Evolutionary conservation across 108 stramenopile genomes (phyloP).

Genomic region (Poteriospumella lacustris): DNA sequence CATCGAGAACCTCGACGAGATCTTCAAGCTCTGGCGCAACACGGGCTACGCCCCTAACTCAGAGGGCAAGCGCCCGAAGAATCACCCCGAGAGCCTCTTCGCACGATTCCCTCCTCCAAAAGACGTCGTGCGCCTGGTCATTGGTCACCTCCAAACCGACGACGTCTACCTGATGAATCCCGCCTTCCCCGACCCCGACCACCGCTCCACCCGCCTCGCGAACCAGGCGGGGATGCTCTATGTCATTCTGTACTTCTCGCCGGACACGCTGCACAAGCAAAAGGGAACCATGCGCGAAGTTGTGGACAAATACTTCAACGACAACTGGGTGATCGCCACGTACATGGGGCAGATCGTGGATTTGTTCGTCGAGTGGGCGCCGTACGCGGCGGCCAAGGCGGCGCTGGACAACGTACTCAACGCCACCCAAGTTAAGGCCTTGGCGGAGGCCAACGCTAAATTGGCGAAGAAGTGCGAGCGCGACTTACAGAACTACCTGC

Average conservation of each 20-base stretch:
- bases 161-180: slow-evolving; percentile 56
- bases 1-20: slow-evolving; percentile 42
- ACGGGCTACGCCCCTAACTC: slow-evolving; percentile 31
- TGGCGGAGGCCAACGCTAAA: slow-evolving; percentile 45
- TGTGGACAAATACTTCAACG: slow-evolving; percentile 60
- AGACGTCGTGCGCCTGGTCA: slow-evolving; percentile 41
- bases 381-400: slow-evolving; percentile 48
- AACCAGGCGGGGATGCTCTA: slow-evolving; percentile 63
- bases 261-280: slow-evolving; percentile 43
- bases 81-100: slow-evolving; percentile 42
- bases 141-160: slow-evolving; percentile 54
- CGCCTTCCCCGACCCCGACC: slow-evolving; percentile 57
- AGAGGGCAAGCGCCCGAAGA: slow-evolving; percentile 34
- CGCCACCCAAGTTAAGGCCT: slow-evolving; percentile 34
- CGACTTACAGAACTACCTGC: slow-evolving; percentile 39
- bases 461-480: slow-evolving; percentile 42
- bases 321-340: slow-evolving; percentile 62
- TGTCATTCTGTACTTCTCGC: slow-evolving; percentile 58
- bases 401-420: slow-evolving; percentile 50
- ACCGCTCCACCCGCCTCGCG: slow-evolving; percentile 57
- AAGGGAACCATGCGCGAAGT: slow-evolving; percentile 53
- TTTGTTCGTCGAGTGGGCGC: slow-evolving; percentile 56
- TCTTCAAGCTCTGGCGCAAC: slow-evolving; percentile 42
- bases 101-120: slow-evolving; percentile 40
- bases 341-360: slow-evolving; percentile 59